A percentile compares a stretch with the other conserved stretches of the same genome.
Conservation (phyloP, 305 asterid genomes). For the Fraxinus dipetala region DNA sequence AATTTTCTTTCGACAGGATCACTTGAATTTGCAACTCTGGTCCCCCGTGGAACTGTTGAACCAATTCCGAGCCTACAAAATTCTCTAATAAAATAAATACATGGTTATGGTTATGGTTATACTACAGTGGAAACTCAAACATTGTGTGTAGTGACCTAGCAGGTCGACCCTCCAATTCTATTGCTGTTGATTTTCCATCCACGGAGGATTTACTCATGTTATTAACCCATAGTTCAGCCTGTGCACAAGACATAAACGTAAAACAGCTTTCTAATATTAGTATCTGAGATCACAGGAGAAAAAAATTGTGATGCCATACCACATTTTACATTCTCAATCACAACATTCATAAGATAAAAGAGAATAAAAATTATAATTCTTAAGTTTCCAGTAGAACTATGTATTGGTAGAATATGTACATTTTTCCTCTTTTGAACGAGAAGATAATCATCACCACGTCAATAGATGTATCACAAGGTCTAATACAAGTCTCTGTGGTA, state of each 20-base stretch:
- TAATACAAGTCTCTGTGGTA: neutral
- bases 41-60: constrained; percentile 60
- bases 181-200: constrained; percentile 30
- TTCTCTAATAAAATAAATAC: constrained; percentile 15
- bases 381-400: neutral
- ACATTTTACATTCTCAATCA: neutral
- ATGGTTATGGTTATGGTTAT: neutral
- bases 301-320: neutral
- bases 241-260: constrained; percentile 19
- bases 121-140: constrained; percentile 13
- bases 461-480: neutral
- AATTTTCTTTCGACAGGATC: constrained; percentile 62
- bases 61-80: constrained; percentile 76
- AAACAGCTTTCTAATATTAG: neutral
- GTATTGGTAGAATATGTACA: neutral
- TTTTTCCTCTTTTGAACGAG: neutral
- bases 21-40: constrained; percentile 38
- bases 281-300: neutral
- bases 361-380: neutral
- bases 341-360: neutral
- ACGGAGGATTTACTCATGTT: constrained; percentile 46
- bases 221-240: constrained; percentile 81
- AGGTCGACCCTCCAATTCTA: constrained; percentile 64
- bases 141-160: constrained; percentile 45
- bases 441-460: neutral